Evolutionary conservation across 2,329 filamentous ascomycete genomes (phyloP).

Genomic region (Aspergillus arachidicola): DNA sequence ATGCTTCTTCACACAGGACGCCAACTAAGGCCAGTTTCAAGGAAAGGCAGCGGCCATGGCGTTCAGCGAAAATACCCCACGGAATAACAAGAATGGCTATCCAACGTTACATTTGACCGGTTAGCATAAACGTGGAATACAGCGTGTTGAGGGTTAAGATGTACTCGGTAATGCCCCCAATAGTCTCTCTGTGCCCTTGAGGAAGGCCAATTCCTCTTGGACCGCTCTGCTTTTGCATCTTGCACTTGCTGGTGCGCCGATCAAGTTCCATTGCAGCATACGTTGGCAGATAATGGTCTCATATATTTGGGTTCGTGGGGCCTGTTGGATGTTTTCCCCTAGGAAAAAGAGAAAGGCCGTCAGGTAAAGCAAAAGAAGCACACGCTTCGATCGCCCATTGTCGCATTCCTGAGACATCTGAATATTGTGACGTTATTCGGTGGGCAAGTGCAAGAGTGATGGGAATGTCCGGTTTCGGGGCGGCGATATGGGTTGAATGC

Average conservation of each 20-base stretch:
- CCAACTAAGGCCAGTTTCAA: neutral
- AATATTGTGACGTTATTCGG: neutral
- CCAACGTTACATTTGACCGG: neutral
- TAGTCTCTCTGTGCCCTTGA: neutral
- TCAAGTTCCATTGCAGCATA: neutral
- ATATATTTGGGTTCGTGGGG: conserved; percentile 4
- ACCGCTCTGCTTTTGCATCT: neutral
- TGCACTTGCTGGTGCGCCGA: neutral
- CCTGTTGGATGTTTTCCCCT: conserved; percentile 3
- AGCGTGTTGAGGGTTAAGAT: neutral
- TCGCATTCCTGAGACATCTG: neutral
- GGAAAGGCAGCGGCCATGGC: conserved; percentile 3
- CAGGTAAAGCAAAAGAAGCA: neutral
- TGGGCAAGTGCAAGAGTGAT: neutral
- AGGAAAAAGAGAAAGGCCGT: neutral
- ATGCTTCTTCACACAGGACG: neutral
- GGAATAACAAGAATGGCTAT: conserved; percentile 5
- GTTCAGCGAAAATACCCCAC: neutral
- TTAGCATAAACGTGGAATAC: neutral
- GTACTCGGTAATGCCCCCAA: neutral
- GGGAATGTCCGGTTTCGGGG: neutral
- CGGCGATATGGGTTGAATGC: too few relatives aligned
- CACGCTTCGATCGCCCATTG: neutral
- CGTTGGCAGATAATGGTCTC: conserved; percentile 3
- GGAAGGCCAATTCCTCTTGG: neutral